Percentiles rank a stretch among this genome's conserved stretches.
These are phyloP conservation scores for Diaporthe citriasiana DNA, from an alignment of 2,329 filamentous ascomycete genomes.

Conservation along the genomic window DNA sequence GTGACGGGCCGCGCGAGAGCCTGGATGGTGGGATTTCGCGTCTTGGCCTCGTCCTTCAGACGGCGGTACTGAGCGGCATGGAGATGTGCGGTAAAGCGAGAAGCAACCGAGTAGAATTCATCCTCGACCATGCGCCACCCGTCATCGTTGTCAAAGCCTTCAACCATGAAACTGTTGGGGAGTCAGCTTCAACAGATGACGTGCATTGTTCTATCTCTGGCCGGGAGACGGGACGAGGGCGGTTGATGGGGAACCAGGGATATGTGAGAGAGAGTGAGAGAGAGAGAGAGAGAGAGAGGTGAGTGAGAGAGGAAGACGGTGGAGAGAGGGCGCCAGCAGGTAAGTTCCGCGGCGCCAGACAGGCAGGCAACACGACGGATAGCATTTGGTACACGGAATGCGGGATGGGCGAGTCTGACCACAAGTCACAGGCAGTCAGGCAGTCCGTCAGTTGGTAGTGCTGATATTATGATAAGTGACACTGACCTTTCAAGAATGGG, in stretches of 20 bases:
- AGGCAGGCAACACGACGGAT: neutral
- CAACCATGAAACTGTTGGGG: conserved; percentile 70
- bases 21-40: conserved; percentile 66
- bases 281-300: neutral
- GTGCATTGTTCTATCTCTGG: neutral
- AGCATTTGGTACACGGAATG: neutral
- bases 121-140: conserved; percentile 87
- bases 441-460: neutral
- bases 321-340: neutral
- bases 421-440: conserved; percentile 8
- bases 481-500: conserved; percentile 32
- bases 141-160: conserved; percentile 77
- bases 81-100: conserved; percentile 79
- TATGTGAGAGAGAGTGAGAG: neutral
- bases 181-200: neutral
- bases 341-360: neutral
- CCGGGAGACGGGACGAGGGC: conserved; percentile 3
- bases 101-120: conserved; percentile 77
- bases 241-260: neutral
- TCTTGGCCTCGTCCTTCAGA: conserved; percentile 70
- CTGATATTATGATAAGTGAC: too few relatives aligned
- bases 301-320: too few relatives aligned
- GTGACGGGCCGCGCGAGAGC: conserved; percentile 67
- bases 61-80: conserved; percentile 83
- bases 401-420: conserved; percentile 15